Evolutionary conservation across 495 filamentous ascomycete species (phyloP), one percentile per base, ranked within the genome.

Genomic region (Sabuloglossum arenarium): DNA sequence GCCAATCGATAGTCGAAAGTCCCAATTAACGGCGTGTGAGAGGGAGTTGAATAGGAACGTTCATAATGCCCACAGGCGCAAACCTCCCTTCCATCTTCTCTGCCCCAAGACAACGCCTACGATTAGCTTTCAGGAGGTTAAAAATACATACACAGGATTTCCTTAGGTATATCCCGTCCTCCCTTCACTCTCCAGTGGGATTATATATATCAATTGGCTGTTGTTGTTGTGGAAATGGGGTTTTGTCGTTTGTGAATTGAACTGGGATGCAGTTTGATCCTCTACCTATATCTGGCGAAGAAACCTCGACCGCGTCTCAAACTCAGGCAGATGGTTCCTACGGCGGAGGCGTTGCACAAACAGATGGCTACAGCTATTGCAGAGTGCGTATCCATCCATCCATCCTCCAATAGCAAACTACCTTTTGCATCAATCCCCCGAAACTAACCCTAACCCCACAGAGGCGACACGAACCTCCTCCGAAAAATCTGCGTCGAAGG

Each of bases 321-420:
- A 11, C 68, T 68, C 12, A 60, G 66, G 30, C 54, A 65, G 32
- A 66, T 73, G 27, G 69, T 72, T 14, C 68, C 71, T 19, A 70
- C 69, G 10, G 83, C 80, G 14, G 69, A 75, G 54, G 70, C 70
- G 0, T 68, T 91, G 12, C 82, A 94, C 63, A 60, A 69, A 24
- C 63, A 72, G 59, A 85, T 94, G 80, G 83, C 85, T 61, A 74
- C 73, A 56, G 80, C 83, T 9, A 76, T 90, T 56, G 86, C 87
- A 29, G 59, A 66, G 77, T 79, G 70, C 71, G 76, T 56, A 16
- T 34, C 51, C 14, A 32, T 29, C 32, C 19, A 51, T 23, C 42
- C 37, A 32, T 9, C 45, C 25, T 29, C 31, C 47, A 54, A 19
- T n/a, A n/a, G 39, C 24, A 59, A 46, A 16, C 30, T 53, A 46